Conservation (phyloP, 208 protist genomes). For the Tetramitus jugosus region DNA sequence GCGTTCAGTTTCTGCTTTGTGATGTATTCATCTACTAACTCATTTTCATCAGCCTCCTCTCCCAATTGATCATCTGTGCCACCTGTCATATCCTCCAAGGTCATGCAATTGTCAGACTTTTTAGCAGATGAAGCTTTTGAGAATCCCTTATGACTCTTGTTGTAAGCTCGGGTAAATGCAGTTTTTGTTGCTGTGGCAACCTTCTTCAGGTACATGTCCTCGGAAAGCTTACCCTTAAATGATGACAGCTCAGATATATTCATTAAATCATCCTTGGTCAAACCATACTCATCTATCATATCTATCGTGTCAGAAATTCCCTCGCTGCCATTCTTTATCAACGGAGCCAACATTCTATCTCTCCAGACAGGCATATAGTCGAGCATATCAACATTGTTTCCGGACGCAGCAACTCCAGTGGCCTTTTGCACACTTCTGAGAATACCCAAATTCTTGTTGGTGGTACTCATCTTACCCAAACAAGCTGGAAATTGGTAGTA, state of each 20-base stretch:
- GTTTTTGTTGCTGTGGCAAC: background rate
- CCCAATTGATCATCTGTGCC: no score
- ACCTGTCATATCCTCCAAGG: no score
- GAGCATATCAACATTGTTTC: background rate
- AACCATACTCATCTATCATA: slow-evolving; percentile 8
- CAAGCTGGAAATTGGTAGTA: slow-evolving; percentile 72
- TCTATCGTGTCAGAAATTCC: background rate
- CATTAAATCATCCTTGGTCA: background rate
- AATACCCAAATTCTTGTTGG: slow-evolving; percentile 67
- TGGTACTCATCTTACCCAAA: slow-evolving; percentile 73
- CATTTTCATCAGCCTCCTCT: no score
- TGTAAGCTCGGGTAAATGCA: background rate
- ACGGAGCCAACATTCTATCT: background rate
- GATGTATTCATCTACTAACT: no score
- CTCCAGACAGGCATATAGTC: background rate
- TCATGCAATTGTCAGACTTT: no score
- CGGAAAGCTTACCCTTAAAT: slow-evolving; percentile 6
- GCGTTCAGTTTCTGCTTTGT: no score
- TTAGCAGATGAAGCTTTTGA: no score
- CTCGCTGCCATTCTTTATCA: background rate
- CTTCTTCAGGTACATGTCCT: background rate
- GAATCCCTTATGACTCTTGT: background rate
- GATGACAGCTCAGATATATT: background rate
- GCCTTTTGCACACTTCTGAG: slow-evolving; percentile 53
- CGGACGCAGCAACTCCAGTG: background rate